A percentile compares a stretch with the other conserved stretches of the same genome.
Conservation (phyloP, 257 asterid genomes). For the Penstemon barbatus region DNA sequence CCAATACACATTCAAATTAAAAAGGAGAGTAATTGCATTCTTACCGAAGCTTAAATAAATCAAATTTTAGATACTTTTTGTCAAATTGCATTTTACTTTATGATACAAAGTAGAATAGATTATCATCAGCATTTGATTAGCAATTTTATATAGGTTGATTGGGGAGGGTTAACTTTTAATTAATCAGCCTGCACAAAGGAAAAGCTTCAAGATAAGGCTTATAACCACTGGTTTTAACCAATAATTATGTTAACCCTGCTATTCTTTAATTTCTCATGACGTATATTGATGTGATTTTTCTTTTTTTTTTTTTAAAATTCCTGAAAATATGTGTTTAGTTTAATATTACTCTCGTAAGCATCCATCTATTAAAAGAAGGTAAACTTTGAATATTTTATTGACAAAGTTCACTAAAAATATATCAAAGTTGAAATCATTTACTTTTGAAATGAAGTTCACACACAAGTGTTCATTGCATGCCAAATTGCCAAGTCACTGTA, state of each 20-base stretch:
- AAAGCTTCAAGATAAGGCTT: constrained; percentile 29
- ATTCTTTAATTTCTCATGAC: constrained; percentile 23
- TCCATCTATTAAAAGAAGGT: background rate
- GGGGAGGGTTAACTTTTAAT: constrained; percentile 15
- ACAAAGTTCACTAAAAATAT: background rate
- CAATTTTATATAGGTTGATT: constrained; percentile 26
- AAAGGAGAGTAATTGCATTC: too few relatives aligned
- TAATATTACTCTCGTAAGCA: constrained; percentile 19
- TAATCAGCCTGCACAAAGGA: constrained; percentile 14
- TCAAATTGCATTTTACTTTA: background rate
- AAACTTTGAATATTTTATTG: constrained; percentile 3
- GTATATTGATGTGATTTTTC: constrained; percentile 13
- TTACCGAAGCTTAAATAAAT: background rate
- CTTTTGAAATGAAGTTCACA: constrained; percentile 12
- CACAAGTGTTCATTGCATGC: background rate
- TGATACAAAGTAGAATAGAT: constrained; percentile 16
- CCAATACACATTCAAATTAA: too few relatives aligned
- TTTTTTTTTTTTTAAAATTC: background rate
- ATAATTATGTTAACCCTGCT: constrained; percentile 15
- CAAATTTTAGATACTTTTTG: background rate
- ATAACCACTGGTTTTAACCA: constrained; percentile 14
- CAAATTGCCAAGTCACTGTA: too few relatives aligned
- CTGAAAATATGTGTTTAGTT: background rate
- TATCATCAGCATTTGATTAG: constrained; percentile 32
- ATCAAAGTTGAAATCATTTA: background rate